These are phyloP conservation scores for Stenocarpella maydis DNA, from an alignment of 2,329 filamentous ascomycete genomes.

Conservation along the genomic window DNA sequence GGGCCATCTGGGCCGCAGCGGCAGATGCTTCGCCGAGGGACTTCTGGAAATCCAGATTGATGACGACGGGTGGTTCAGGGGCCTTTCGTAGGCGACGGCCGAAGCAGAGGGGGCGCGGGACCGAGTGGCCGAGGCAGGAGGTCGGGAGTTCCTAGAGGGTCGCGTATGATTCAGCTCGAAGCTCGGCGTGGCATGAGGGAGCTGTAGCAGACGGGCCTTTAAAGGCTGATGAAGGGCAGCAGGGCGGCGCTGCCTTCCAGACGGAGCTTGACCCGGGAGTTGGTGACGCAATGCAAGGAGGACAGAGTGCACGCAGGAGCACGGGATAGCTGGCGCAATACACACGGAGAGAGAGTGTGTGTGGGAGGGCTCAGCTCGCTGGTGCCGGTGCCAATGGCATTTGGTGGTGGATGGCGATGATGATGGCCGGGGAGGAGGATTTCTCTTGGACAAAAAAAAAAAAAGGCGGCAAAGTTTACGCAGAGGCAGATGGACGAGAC, in stretches of 20 bases:
- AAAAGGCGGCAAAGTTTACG: slow-evolving; percentile 8
- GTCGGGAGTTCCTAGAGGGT: not conserved
- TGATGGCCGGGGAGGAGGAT: slow-evolving; percentile 8
- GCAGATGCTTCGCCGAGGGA: slow-evolving; percentile 69
- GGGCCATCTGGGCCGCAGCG: slow-evolving; percentile 75
- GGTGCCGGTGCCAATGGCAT: slow-evolving; percentile 13
- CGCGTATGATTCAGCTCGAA: slow-evolving; percentile 13
- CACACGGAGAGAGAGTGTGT: too few species aligned
- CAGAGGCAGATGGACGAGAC: slow-evolving; percentile 7
- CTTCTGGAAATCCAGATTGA: slow-evolving; percentile 71
- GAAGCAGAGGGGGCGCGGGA: not conserved
- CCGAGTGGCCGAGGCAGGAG: not conserved
- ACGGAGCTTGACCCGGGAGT: not conserved
- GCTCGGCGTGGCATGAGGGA: slow-evolving; percentile 14
- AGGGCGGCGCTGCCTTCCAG: not conserved
- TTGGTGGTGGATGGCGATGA: slow-evolving; percentile 1
- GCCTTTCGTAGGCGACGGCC: slow-evolving; percentile 35
- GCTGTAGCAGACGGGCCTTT: not conserved
- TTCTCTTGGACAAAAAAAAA: slow-evolving; percentile 7
- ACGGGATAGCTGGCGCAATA: slow-evolving; percentile 15
- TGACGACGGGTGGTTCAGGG: slow-evolving; percentile 43
- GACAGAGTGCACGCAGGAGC: slow-evolving; percentile 9
- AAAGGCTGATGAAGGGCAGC: not conserved
- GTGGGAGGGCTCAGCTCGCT: not conserved
- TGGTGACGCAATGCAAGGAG: slow-evolving; percentile 35